Conservation (phyloP, 345 rosid genomes). For the Camelina laxa region DNA sequence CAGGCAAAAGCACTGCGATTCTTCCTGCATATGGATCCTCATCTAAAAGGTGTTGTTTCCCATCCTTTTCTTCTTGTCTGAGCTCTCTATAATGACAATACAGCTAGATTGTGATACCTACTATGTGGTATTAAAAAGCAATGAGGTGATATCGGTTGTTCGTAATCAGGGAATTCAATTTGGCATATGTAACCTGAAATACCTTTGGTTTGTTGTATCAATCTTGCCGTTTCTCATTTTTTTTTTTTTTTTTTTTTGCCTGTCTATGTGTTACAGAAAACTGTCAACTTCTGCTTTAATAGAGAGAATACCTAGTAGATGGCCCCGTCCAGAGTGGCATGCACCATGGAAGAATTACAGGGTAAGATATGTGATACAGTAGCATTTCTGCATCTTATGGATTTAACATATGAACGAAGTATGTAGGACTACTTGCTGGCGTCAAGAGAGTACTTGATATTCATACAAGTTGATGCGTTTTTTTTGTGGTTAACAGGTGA, state of each 20-base stretch:
- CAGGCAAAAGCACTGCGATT: constrained; percentile 62
- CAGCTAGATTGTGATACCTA: background rate
- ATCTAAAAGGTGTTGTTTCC: constrained; percentile 63
- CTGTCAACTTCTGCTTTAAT: constrained; percentile 73
- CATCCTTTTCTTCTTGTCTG: constrained; percentile 1
- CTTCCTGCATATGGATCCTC: constrained; percentile 58
- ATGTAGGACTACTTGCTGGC: constrained; percentile 4
- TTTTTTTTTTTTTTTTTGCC: background rate
- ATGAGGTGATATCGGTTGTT: background rate
- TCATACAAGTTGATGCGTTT: background rate
- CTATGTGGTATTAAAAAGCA: background rate
- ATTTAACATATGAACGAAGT: background rate
- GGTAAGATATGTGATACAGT: constrained; percentile 50
- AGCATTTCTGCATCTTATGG: constrained; percentile 9
- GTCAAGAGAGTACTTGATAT: constrained; percentile 12
- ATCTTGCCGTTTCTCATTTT: background rate
- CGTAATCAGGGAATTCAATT: background rate
- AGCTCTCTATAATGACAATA: constrained; percentile 12
- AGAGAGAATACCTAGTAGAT: constrained; percentile 89
- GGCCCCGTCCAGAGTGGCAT: constrained; percentile 97
- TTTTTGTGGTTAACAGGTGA: constrained; percentile 38
- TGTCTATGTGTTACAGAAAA: constrained; percentile 51
- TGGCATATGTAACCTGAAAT: background rate
- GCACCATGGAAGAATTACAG: constrained; percentile 92
- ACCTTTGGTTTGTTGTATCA: background rate